Conservation (phyloP, 805 yeast species). For the Kluyveromyces siamensis region DNA sequence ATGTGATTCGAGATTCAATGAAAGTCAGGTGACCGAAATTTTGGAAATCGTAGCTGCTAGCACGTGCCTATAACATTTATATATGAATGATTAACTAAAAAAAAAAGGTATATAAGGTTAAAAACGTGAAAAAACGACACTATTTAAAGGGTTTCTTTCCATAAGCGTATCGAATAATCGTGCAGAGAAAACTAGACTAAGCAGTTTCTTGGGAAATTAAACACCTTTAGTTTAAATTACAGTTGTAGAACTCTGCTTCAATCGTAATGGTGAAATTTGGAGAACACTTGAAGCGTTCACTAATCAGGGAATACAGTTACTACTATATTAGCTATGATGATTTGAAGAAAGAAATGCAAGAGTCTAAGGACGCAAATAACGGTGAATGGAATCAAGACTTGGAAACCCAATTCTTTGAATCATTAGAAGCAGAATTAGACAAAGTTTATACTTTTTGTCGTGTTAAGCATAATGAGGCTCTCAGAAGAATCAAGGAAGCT, state of each 20-base stretch:
- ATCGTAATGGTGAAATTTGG: slow-evolving; percentile 75
- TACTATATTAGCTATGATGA: slow-evolving; percentile 91
- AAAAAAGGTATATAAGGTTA: background rate
- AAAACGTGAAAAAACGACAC: background rate
- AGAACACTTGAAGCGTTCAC: slow-evolving; percentile 79
- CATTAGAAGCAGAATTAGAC: slow-evolving; percentile 76
- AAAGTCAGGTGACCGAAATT: slow-evolving; percentile 52
- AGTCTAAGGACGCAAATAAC: slow-evolving; percentile 47
- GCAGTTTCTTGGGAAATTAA: background rate
- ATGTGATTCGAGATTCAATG: slow-evolving; percentile 78
- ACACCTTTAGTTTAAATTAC: too few species aligned
- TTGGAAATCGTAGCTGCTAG: slow-evolving; percentile 50
- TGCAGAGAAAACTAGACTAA: background rate
- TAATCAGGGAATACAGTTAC: slow-evolving; percentile 82
- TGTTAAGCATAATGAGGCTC: slow-evolving; percentile 78
- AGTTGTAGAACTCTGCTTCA: background rate
- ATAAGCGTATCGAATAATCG: background rate
- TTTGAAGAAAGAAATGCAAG: slow-evolving; percentile 70
- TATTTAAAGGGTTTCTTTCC: background rate
- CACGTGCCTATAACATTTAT: slow-evolving; percentile 2
- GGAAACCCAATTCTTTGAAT: slow-evolving; percentile 73
- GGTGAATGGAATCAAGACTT: slow-evolving; percentile 62
- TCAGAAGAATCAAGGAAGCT: slow-evolving; percentile 74
- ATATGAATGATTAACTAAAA: background rate
- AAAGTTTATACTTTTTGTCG: slow-evolving; percentile 88